Evolutionary conservation across 192 early-diverging fungal species (phyloP).

Genomic region (Martensiomyces pterosporus): DNA sequence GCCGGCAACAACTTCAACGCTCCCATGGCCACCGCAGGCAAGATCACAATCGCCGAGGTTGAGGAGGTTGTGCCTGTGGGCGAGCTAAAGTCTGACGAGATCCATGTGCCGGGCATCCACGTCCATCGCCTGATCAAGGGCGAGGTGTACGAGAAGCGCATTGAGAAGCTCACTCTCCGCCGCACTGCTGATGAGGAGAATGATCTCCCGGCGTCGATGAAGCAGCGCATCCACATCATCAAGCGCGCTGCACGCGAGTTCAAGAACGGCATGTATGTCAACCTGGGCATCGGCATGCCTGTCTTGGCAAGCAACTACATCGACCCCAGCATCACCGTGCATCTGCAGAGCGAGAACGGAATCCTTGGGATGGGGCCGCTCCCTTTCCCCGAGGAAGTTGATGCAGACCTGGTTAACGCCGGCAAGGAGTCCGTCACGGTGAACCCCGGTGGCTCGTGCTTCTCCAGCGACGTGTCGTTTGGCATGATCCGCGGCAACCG

Average conservation of each 20-base stretch:
- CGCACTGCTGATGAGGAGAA: slow-evolving; percentile 34
- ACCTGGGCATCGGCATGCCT: slow-evolving; percentile 78
- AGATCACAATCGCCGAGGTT: slow-evolving; percentile 73
- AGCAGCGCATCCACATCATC: slow-evolving; percentile 65
- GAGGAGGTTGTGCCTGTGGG: slow-evolving; percentile 76
- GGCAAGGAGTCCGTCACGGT: slow-evolving; percentile 78
- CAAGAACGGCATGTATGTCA: slow-evolving; percentile 69
- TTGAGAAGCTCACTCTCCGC: slow-evolving; percentile 60
- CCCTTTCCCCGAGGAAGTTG: slow-evolving; percentile 65
- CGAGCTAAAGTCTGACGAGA: slow-evolving; percentile 60
- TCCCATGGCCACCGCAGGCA: slow-evolving; percentile 69
- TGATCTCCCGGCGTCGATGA: slow-evolving; percentile 31
- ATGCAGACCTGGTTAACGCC: slow-evolving; percentile 77
- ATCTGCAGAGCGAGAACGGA: slow-evolving; percentile 77
- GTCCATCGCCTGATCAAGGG: slow-evolving; percentile 71
- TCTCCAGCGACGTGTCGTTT: slow-evolving; percentile 73
- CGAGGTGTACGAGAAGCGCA: slow-evolving; percentile 67
- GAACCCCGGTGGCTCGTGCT: slow-evolving; percentile 62
- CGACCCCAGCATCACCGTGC: slow-evolving; percentile 61
- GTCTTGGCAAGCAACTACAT: slow-evolving; percentile 75
- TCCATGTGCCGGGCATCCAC: slow-evolving; percentile 71
- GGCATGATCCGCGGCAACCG: slow-evolving; percentile 78
- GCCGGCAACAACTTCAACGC: slow-evolving; percentile 77
- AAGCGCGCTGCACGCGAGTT: slow-evolving; percentile 75
- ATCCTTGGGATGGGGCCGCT: slow-evolving; percentile 74